Evolutionary conservation across 305 asterid genomes (phyloP), one percentile per base, ranked within the genome.

Genomic region (Fraxinus sp.): DNA sequence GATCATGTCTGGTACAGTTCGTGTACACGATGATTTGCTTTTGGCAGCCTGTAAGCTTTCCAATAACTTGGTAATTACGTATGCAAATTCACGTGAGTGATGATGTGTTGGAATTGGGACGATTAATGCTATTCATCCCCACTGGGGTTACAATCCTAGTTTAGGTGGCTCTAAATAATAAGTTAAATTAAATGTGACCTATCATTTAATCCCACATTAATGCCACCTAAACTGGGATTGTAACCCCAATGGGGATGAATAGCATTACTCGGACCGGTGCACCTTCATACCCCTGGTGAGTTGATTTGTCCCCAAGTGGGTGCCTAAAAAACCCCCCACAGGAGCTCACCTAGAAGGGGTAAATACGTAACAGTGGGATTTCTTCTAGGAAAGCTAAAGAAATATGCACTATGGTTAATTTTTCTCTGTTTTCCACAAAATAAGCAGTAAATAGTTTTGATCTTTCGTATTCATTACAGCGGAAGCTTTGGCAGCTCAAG

Each of bases 1-100:
- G 85, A 96, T 96, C 87, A 94, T 96, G 95, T 94, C 97, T 1
- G 98, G 97, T 64, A 91, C 99, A 18, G 86, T 96, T 37, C 93
- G 98, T 5, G 97, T 94, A 82, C 97, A 96, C 22, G 97, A 96
- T 70, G 97, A 96, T 80, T 77, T 96, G 89, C 92, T 96, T 79
- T 83, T 96, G 83, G 95, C 93, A 78, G 99, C 99, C 78, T 92
- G 99, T 96, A 90, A 96, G 97, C 80, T 73, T 55, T 64, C 41
- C 46, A 9, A 49, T 37, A 82, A 36, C 14, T 41, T 77, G 24
- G 9, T 66, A 11, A 33, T 81, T 35, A 13, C 43, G 0, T 46
- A 10, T 20, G 11, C 28, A 7, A 7, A 49, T 49, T 14, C 59
- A 0, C 6, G 18, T 46, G 57, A 46, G 18, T 46, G n/a, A 46